A percentile compares a stretch with the other conserved stretches of the same genome.
Conservation (phyloP, 768 basidiomycete genomes). For the Antrodiella citrinella region DNA sequence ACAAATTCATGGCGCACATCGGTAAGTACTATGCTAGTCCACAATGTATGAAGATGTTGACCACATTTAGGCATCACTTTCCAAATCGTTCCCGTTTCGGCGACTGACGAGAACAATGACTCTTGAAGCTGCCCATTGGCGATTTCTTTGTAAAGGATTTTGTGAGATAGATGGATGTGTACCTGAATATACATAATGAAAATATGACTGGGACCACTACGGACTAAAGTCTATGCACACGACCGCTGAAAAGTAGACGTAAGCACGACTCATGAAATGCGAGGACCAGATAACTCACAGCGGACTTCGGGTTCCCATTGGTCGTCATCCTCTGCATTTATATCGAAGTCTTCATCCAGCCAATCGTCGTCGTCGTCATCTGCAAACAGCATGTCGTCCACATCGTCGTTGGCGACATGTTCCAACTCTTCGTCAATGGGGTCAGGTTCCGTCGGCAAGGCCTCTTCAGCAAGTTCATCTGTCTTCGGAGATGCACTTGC, state of each 20-base stretch:
- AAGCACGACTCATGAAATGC: neutral
- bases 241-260: neutral
- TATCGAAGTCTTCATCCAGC: neutral
- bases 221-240: neutral
- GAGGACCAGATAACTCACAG: neutral
- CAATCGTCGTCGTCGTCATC: neutral
- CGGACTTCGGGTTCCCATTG: neutral
- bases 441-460: too few relatives aligned
- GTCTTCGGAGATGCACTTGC: neutral
- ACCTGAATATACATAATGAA: too few relatives aligned
- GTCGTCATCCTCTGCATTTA: neutral
- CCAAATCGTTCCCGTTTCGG: slow-evolving; percentile 8
- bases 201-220: too few relatives aligned
- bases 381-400: neutral
- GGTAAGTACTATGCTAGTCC: too few relatives aligned
- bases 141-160: too few relatives aligned
- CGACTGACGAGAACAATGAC: slow-evolving; percentile 1
- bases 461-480: neutral
- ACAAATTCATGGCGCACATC: slow-evolving; percentile 48
- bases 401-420: too few relatives aligned
- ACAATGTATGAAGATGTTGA: too few relatives aligned
- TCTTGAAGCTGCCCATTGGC: too few relatives aligned
- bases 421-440: too few relatives aligned
- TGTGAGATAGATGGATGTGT: too few relatives aligned
- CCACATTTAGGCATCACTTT: slow-evolving; percentile 8